Conservation (phyloP, 345 rosid species). For the Schrenkiella parvula region DNA sequence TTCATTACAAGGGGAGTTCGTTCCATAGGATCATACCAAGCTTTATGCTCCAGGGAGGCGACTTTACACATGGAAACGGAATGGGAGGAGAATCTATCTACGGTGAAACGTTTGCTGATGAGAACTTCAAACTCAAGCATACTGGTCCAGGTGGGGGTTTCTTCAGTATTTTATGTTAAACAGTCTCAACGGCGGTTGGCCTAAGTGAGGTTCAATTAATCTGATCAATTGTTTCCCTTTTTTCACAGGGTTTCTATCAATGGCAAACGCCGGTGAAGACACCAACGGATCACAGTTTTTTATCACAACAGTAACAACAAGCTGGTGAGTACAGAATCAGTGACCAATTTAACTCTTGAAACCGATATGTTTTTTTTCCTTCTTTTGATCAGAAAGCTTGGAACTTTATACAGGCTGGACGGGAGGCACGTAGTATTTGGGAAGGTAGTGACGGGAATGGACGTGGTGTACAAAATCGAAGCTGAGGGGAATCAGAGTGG, state of each 20-base stretch:
- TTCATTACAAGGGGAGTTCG: constrained; percentile 72
- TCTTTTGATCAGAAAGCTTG: constrained; percentile 4
- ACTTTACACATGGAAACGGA: constrained; percentile 88
- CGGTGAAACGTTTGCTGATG: constrained; percentile 92
- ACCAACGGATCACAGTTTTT: constrained; percentile 98
- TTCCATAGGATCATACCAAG: constrained; percentile 94
- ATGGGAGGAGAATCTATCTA: constrained; percentile 95
- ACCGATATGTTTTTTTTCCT: background rate
- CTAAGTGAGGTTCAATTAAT: background rate
- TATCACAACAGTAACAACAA: constrained; percentile 92
- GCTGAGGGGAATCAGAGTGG: constrained; percentile 89
- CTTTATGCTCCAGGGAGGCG: constrained; percentile 95
- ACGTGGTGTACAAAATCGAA: constrained; percentile 87
- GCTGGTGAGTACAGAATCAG: constrained; percentile 50
- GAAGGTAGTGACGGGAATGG: constrained; percentile 91
- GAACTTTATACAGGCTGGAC: constrained; percentile 59
- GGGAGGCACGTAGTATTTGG: constrained; percentile 94
- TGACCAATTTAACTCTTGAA: background rate
- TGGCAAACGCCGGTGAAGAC: constrained; percentile 92
- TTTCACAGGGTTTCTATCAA: constrained; percentile 64
- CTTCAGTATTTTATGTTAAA: background rate
- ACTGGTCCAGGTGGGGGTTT: constrained; percentile 67
- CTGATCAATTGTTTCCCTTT: background rate
- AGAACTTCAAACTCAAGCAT: constrained; percentile 95
- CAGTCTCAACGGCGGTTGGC: background rate